A percentile compares a stretch with the other conserved stretches of the same genome.
Conservation (phyloP, 345 rosid species). For the Firmiana major region DNA sequence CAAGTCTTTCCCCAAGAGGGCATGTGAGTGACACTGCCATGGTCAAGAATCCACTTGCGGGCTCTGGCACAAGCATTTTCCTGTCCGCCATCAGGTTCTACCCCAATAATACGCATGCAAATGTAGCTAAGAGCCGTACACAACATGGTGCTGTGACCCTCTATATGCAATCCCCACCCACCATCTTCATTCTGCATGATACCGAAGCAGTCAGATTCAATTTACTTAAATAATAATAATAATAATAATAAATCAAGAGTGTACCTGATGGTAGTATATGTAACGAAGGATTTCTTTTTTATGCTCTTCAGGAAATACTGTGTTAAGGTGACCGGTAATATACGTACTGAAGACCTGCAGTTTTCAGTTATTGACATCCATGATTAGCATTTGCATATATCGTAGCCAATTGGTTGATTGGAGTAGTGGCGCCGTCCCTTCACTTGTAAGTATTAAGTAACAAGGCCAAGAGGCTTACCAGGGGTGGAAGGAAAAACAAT, state of each 20-base stretch:
- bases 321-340: conserved; percentile 38
- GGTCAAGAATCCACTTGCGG: conserved; percentile 45
- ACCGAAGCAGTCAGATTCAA: neutral
- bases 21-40: conserved; percentile 31
- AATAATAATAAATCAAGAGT: too few relatives aligned
- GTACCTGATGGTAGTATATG: conserved; percentile 33
- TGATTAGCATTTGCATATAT: neutral
- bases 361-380: neutral
- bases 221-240: neutral
- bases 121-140: conserved; percentile 34
- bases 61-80: conserved; percentile 40
- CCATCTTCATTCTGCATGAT: too few relatives aligned
- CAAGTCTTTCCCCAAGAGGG: conserved; percentile 54
- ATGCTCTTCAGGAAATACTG: conserved; percentile 36
- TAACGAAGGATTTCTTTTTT: conserved; percentile 31
- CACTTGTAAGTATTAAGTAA: too few relatives aligned
- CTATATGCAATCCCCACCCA: too few relatives aligned
- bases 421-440: too few relatives aligned
- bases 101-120: conserved; percentile 46
- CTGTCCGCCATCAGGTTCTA: conserved; percentile 40
- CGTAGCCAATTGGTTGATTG: too few relatives aligned
- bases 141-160: too few relatives aligned
- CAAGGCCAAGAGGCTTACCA: conserved; percentile 13
- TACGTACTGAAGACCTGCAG: conserved; percentile 37
- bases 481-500: conserved; percentile 47